Percentiles rank a stretch among this genome's conserved stretches.
phyloP scores from a whole-genome alignment of 257 asterid species.

The Apocynum venetum region DNA sequence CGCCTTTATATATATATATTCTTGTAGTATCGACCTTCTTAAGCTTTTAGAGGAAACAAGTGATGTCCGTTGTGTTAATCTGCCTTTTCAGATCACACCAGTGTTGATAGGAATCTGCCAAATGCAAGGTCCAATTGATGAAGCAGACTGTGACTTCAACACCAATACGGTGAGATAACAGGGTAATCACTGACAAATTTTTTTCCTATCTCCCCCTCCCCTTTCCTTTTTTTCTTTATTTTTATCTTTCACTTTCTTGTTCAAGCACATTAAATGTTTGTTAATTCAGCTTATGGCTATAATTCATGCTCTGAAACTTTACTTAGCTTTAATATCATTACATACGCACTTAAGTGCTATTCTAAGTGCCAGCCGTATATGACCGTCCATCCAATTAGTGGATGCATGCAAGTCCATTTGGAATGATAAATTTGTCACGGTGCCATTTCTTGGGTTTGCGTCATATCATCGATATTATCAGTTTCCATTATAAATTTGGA shows the following conservation, averaged over 20 bases:
- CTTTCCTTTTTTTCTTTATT: neutral
- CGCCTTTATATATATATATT: neutral
- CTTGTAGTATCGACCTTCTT: neutral
- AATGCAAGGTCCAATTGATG: slow-evolving; percentile 57
- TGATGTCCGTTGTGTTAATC: slow-evolving; percentile 10
- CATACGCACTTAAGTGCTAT: neutral
- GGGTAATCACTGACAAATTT: slow-evolving; percentile 42
- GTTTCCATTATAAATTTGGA: neutral
- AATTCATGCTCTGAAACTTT: neutral
- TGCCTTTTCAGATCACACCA: slow-evolving; percentile 47
- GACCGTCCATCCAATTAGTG: neutral
- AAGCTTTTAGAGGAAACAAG: slow-evolving; percentile 8
- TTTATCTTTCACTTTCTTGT: neutral
- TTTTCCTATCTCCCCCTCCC: neutral
- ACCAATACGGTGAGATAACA: slow-evolving; percentile 62
- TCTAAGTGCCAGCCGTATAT: neutral
- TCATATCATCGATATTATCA: neutral
- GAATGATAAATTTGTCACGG: neutral
- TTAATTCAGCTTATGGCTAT: neutral
- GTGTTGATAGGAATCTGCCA: slow-evolving; percentile 40
- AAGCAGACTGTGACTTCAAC: slow-evolving; percentile 36
- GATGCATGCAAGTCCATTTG: neutral
- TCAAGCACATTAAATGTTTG: neutral
- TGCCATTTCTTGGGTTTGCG: neutral
- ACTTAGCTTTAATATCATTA: neutral